Evolutionary conservation across 202 grass and related monocot genomes (phyloP).

Genomic region (Setaria italica): DNA sequence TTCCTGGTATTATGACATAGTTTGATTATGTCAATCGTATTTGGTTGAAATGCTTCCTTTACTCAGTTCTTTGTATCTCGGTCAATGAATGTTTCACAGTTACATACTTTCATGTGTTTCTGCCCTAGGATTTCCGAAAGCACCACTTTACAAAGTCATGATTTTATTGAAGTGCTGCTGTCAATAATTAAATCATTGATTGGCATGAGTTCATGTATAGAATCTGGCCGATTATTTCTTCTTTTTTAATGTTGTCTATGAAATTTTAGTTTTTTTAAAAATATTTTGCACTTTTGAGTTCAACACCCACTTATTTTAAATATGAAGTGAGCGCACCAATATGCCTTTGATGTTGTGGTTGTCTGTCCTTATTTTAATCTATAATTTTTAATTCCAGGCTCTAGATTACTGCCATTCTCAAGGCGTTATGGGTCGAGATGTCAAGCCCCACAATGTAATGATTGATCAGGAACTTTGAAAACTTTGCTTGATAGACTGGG

Average conservation of each 20-base stretch:
- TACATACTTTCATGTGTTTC: background rate
- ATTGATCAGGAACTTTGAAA: no score
- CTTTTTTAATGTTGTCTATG: background rate
- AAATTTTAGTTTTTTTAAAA: background rate
- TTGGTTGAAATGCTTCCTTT: slow-evolving; percentile 2
- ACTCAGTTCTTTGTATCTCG: background rate
- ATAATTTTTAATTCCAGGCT: slow-evolving; percentile 54
- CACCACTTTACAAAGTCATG: slow-evolving; percentile 4
- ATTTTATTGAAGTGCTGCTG: background rate
- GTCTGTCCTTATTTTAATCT: background rate
- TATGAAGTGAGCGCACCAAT: background rate
- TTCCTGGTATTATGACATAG: background rate
- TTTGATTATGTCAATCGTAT: background rate
- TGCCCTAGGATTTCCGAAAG: slow-evolving; percentile 31
- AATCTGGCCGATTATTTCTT: slow-evolving; percentile 10
- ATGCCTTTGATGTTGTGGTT: background rate
- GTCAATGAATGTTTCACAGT: background rate
- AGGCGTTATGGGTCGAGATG: no score
- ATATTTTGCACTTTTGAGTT: background rate
- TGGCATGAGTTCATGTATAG: background rate
- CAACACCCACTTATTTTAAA: background rate
- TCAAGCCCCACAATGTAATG: no score
- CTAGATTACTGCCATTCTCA: background rate
- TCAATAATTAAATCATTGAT: background rate
- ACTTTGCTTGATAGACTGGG: no score